Base-by-base conservation (phyloP, 1,139 yeast species). In the Saccharomyces pastorianus region DNA sequence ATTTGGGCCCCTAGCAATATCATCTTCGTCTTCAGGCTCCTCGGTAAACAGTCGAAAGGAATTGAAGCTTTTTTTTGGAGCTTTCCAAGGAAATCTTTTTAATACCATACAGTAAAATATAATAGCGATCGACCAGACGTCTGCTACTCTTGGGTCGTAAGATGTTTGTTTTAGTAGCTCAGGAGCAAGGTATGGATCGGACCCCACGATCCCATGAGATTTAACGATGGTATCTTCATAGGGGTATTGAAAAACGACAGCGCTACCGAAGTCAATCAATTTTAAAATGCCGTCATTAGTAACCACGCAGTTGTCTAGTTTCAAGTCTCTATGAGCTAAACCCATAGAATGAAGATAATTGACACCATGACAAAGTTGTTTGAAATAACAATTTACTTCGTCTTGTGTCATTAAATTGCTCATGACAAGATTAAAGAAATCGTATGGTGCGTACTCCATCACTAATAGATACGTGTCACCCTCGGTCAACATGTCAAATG, bases 151-250 rank as follows among this genome's bases (percentile, higher is more conserved):
- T 26, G 93, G 87, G 65, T 85, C 91, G 65, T 85, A 86, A 2
- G 79, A 56, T 26, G 56, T 52, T 31, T 58, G 56, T n/a, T 56
- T 51, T 13, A 85, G 74, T 27, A 86, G 85, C 68, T 86, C 95
- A 0, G 93, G 95, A 0, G 93, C 86, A 60, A 86, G 71, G 65
- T 86, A 86, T 4, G 95, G 95, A 69, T 86, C 95, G 8, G 88
- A 82, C 3, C 95, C 95, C 27, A 85, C 88, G 8, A 86, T 78
- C n/a, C 95, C 95, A 41, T 77, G 71, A 1, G 88, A 84, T 50
- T 70, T 70, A 9, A 75, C 72, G 17, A 73, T 70, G 26, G 69
- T 71, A 4, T 61, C 64, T 51, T 69, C 72, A 55, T 59, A 68
- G 41, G 69, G 75, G 56, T 67, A 73, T 62, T 77, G 79, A 67